A percentile compares a stretch with the other conserved stretches of the same genome.
phyloP scores from a whole-genome alignment of 768 basidiomycete species.

The Calocera viscosa region DNA sequence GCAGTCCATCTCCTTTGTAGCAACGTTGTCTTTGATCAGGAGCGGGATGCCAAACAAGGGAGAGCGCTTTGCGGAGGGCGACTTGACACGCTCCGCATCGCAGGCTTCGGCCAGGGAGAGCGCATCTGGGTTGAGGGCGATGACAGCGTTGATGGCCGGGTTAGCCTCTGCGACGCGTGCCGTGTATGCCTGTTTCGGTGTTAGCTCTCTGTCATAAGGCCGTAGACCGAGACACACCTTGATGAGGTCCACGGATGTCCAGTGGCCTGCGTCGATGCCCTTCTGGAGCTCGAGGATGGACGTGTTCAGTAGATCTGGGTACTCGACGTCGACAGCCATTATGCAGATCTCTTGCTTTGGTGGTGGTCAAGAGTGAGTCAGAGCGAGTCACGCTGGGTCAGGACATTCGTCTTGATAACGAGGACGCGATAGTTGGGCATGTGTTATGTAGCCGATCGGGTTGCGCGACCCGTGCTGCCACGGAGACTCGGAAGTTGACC shows the following conservation, averaged over 20 bases:
- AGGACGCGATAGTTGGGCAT: not conserved
- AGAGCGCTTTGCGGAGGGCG: constrained; percentile 14
- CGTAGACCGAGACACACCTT: no score
- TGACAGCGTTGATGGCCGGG: constrained; percentile 30
- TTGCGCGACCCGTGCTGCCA: not conserved
- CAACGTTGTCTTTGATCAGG: constrained; percentile 28
- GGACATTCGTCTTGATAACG: no score
- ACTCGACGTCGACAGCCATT: not conserved
- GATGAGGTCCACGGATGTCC: constrained; percentile 34
- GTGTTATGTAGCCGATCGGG: no score
- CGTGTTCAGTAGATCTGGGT: constrained; percentile 34
- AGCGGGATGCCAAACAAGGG: constrained; percentile 32
- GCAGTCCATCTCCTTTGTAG: constrained; percentile 19
- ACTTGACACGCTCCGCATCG: constrained; percentile 25
- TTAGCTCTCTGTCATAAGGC: no score
- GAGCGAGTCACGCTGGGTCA: no score
- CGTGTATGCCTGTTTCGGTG: constrained; percentile 36
- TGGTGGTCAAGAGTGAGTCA: not conserved
- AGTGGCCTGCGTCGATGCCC: constrained; percentile 28
- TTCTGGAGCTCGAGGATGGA: constrained; percentile 30
- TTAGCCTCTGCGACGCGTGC: constrained; percentile 37
- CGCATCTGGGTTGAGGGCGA: constrained; percentile 32
- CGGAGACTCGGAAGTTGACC: no score
- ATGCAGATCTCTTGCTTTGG: not conserved
- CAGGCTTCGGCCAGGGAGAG: constrained; percentile 27